Evolutionary conservation across 176 grass and related monocot species (phyloP).

Genomic region (Saccharum officinarum): DNA sequence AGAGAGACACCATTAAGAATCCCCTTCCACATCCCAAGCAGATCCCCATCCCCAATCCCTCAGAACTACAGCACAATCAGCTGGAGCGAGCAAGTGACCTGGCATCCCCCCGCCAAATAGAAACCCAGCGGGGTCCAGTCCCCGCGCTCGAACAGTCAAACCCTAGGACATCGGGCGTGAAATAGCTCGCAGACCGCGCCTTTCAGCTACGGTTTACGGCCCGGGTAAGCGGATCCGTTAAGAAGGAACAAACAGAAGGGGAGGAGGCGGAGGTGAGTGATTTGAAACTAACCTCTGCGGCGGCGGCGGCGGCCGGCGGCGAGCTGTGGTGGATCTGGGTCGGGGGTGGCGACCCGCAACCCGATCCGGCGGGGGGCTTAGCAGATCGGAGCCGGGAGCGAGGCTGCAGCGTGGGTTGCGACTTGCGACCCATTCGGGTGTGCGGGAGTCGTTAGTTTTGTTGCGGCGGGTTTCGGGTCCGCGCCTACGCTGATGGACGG

Average conservation of each 20-base stretch:
- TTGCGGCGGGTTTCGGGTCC: constrained; percentile 44
- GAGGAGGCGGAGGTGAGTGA: not conserved
- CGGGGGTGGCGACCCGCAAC: constrained; percentile 60
- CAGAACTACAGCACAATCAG: constrained; percentile 13
- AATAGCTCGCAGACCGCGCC: constrained; percentile 16
- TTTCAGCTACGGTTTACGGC: constrained; percentile 49
- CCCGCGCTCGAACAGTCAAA: constrained; percentile 7
- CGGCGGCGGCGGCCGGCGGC: constrained; percentile 34
- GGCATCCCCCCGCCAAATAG: not conserved
- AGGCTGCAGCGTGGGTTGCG: constrained; percentile 28
- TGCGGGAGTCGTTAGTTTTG: not conserved
- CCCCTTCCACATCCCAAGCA: not conserved
- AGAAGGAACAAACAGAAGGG: not conserved
- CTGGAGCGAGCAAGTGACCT: constrained; percentile 17
- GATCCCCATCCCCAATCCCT: constrained; percentile 20
- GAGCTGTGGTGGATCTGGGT: constrained; percentile 41
- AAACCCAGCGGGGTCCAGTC: not conserved
- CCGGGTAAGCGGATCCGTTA: constrained; percentile 42
- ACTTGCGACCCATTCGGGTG: constrained; percentile 42
- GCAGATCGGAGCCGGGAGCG: constrained; percentile 66
- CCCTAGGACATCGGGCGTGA: constrained; percentile 21
- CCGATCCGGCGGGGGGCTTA: constrained; percentile 62
- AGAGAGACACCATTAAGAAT: not conserved
- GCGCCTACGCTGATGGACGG: constrained; percentile 28
- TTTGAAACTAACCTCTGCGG: constrained; percentile 46